phyloP scores from a whole-genome alignment of 2,329 filamentous ascomycete species.

The Tympanopsis confertula region DNA sequence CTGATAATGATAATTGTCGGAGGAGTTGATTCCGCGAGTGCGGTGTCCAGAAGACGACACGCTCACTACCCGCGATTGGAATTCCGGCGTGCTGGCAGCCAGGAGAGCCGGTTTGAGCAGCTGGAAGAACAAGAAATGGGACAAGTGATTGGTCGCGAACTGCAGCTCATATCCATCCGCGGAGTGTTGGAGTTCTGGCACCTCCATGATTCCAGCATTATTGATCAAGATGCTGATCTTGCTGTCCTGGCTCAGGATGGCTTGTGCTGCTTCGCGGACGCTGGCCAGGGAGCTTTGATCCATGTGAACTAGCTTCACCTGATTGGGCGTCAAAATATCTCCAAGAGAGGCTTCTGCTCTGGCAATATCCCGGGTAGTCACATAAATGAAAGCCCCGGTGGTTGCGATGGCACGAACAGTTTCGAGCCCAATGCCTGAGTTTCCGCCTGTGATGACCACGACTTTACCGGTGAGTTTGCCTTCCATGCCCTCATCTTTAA shows the following conservation, averaged over 20 bases:
- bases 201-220: conserved; percentile 1
- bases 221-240: conserved; percentile 1
- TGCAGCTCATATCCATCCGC: conserved; percentile 27
- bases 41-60: conserved; percentile 25
- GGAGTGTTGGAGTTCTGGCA: conserved; percentile 5
- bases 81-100: conserved; percentile 16
- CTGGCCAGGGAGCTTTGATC: not conserved
- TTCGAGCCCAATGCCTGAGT: conserved; percentile 22
- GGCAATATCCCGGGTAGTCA: conserved; percentile 17
- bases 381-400: conserved; percentile 20
- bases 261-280: not conserved
- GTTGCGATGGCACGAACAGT: conserved; percentile 18
- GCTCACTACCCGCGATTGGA: conserved; percentile 24
- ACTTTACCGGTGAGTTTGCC: conserved; percentile 15
- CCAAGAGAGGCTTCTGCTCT: conserved; percentile 15
- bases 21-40: conserved; percentile 7
- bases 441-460: conserved; percentile 22
- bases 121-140: conserved; percentile 33
- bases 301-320: conserved; percentile 4
- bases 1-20: conserved; percentile 19
- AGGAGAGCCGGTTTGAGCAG: conserved; percentile 25
- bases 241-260: not conserved
- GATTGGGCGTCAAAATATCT: conserved; percentile 6
- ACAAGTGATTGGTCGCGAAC: conserved; percentile 30
- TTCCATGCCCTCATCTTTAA: conserved; percentile 9